Evolutionary conservation across 345 rosid species (phyloP), one percentile per base, ranked within the genome.

Genomic region (Mallotus nudiflorus): DNA sequence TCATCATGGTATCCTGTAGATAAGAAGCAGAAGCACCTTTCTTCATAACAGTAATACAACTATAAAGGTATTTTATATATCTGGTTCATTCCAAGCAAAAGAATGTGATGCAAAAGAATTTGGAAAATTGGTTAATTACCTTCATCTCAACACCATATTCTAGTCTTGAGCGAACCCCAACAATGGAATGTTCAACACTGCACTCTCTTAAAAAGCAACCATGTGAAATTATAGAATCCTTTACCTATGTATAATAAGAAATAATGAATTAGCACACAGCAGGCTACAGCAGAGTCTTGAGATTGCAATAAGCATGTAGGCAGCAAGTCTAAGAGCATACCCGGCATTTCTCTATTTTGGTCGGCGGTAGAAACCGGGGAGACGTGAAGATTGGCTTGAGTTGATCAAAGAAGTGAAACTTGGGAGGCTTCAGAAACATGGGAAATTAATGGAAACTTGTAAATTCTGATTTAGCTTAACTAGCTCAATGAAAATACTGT

Each of bases 161-260:
- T 60, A 92, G 82, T 74, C 96, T 85, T 28, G 98, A 89, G 28
- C 91, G 79, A 58, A 87, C 74, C 27, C 98, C 95, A 44, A 93
- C 88, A 13, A 90, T 82, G 70, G 95, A 93, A 73, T 84, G 95
- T 67, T 87, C 85, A 13, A 90, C 64, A 59, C 87, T 86, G 82
- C 96, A 93, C 70, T 93, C 95, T 70, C 90, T 60, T 72, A 93
- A 76, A 75, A 93, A 93, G 87, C 91, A 90, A 39, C 98, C 96
- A 42, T 93, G 89, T 10, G 96, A 90, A 55, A 93, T 75, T 46
- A 93, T 93, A 5, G 95, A 87, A 68, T 87, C 88, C 55, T 74
- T 72, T 5, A 89, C 82, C 96, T 92, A 50, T 60, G n/a, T n/a
- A n/a, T n/a, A 78, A 66, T 44, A 66, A 27, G 48, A 72, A 39